Evolutionary conservation across 2,329 filamentous ascomycete species (phyloP).

Genomic region (Samsoniella hepiali): DNA sequence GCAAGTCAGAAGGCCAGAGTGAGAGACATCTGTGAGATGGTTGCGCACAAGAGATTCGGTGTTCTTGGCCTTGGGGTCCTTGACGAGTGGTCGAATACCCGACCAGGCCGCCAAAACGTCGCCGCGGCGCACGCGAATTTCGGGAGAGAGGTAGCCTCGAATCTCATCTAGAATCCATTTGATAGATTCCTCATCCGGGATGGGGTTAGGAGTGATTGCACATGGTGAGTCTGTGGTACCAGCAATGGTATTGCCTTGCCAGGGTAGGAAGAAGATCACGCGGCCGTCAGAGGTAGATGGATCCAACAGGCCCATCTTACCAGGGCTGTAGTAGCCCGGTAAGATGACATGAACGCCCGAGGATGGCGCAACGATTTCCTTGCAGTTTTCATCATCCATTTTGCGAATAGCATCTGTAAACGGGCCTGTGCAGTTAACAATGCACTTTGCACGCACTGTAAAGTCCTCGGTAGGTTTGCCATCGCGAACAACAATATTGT

Average conservation of each 20-base stretch:
- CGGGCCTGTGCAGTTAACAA: slow-evolving; percentile 86
- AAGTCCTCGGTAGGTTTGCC: slow-evolving; percentile 60
- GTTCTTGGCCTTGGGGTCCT: slow-evolving; percentile 80
- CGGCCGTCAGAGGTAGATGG: slow-evolving; percentile 82
- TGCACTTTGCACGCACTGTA: slow-evolving; percentile 70
- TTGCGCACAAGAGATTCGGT: slow-evolving; percentile 86
- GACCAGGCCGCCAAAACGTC: slow-evolving; percentile 91
- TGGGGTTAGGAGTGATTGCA: slow-evolving; percentile 66
- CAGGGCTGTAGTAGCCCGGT: slow-evolving; percentile 80
- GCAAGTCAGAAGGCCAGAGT: slow-evolving; percentile 76
- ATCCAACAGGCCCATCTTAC: slow-evolving; percentile 84
- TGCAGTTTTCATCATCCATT: slow-evolving; percentile 69
- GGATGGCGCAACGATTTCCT: slow-evolving; percentile 80
- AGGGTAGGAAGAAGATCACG: slow-evolving; percentile 90
- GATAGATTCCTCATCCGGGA: slow-evolving; percentile 80
- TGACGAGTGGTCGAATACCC: slow-evolving; percentile 80
- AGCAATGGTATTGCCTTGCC: slow-evolving; percentile 90
- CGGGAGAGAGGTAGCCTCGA: slow-evolving; percentile 74
- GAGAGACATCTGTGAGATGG: slow-evolving; percentile 76
- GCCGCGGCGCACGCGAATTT: slow-evolving; percentile 78
- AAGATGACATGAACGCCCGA: slow-evolving; percentile 85
- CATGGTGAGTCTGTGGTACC: slow-evolving; percentile 82
- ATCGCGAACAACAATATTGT: slow-evolving; percentile 64
- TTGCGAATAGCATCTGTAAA: slow-evolving; percentile 84
- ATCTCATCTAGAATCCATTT: slow-evolving; percentile 86